Evolutionary conservation across 192 early-diverging fungal genomes (phyloP).

Genomic region (Umbelopsis isabellina): DNA sequence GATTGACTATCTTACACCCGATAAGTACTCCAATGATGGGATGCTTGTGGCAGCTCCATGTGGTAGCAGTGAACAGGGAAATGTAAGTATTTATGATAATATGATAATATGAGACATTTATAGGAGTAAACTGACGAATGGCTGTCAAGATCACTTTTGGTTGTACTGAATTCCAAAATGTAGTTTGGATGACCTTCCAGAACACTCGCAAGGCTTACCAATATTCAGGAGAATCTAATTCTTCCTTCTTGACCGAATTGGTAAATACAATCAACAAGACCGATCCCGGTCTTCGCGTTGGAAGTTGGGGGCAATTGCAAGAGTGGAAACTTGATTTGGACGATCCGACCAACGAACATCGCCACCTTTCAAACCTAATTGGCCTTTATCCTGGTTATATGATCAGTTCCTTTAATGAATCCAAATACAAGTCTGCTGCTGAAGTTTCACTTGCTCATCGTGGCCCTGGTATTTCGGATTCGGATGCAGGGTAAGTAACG

Average conservation of each 20-base stretch:
- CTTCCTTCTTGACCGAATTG: conserved; percentile 34
- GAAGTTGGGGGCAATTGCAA: conserved; percentile 35
- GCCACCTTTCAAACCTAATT: conserved; percentile 36
- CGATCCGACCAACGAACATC: conserved; percentile 29
- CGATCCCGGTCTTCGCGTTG: conserved; percentile 33
- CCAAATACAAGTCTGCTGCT: conserved; percentile 2
- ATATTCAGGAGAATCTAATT: conserved; percentile 31
- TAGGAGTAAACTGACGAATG: not conserved
- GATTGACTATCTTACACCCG: not conserved
- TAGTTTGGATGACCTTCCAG: conserved; percentile 39
- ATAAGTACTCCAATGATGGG: not conserved
- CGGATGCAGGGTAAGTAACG: not conserved
- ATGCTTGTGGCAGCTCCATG: not conserved
- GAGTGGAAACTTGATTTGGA: conserved; percentile 45
- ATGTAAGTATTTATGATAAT: conserved; percentile 11
- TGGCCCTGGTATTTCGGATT: not conserved
- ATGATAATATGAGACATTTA: too few relatives aligned
- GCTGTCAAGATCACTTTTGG: conserved; percentile 18
- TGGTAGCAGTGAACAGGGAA: conserved; percentile 1
- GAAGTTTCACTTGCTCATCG: conserved; percentile 5
- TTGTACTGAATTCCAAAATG: conserved; percentile 36
- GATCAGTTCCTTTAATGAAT: conserved; percentile 18
- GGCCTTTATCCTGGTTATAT: conserved; percentile 36
- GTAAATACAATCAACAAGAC: conserved; percentile 10
- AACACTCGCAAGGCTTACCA: conserved; percentile 31